Percentiles rank a stretch among this genome's conserved stretches.
Conservation (phyloP, 2,329 filamentous ascomycete species). For the Sclerotinia subarctica region DNA sequence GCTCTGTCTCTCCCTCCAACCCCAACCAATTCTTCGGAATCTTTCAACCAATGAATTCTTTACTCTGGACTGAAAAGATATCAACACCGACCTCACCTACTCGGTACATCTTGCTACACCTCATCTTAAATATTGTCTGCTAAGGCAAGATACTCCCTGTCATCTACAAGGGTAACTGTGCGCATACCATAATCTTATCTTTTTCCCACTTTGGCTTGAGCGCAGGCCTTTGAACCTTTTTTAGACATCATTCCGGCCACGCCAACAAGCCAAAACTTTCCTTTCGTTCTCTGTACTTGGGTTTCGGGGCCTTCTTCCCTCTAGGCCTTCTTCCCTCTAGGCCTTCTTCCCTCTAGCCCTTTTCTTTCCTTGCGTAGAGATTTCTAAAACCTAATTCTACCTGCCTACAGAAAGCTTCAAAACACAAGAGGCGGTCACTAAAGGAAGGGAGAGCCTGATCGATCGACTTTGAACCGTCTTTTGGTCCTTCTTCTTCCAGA, state of each 20-base stretch:
- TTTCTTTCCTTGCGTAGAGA: neutral
- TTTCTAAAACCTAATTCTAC: neutral
- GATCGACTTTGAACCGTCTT: neutral
- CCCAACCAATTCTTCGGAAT: neutral
- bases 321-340: neutral
- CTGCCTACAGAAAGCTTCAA: neutral
- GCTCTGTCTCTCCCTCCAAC: neutral
- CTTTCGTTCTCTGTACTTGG: neutral
- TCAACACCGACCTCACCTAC: neutral
- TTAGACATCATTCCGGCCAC: constrained; percentile 3
- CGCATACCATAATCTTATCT: neutral
- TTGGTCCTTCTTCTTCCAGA: neutral
- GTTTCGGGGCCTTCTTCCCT: neutral
- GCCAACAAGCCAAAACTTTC: neutral
- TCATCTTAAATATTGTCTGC: constrained; percentile 10
- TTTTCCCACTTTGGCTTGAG: neutral
- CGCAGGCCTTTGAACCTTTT: neutral
- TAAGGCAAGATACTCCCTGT: neutral
- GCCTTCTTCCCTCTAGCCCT: neutral
- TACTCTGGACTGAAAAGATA: neutral
- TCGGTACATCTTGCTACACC: neutral
- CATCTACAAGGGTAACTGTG: neutral
- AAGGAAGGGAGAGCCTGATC: constrained; percentile 12
- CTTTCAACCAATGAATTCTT: constrained; percentile 1
- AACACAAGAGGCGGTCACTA: constrained; percentile 3